A percentile compares a stretch with the other conserved stretches of the same genome.
phyloP scores from a whole-genome alignment of 1,284 basidiomycete genomes.

The Ceratobasidium sp. region DNA sequence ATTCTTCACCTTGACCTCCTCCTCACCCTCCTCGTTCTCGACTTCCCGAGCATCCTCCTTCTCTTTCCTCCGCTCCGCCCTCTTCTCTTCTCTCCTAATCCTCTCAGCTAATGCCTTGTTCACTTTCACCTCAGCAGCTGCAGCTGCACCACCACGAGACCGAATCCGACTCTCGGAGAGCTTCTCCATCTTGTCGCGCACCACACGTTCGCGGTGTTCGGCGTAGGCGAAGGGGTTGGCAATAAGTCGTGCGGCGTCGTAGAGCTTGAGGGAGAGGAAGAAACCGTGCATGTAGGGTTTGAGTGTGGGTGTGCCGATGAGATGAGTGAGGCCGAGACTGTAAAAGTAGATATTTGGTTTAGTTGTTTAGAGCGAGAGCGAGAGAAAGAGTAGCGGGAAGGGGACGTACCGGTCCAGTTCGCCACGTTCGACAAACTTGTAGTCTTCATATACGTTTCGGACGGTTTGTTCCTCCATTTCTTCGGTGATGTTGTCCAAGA shows the following conservation, averaged over 20 bases:
- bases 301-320: slow-evolving; percentile 92
- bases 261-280: slow-evolving; percentile 94
- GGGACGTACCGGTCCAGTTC: slow-evolving; percentile 83
- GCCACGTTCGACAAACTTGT: slow-evolving; percentile 92
- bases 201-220: slow-evolving; percentile 89
- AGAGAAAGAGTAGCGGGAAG: background rate
- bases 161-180: slow-evolving; percentile 94
- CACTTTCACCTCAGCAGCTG: slow-evolving; percentile 82
- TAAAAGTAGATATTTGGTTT: slow-evolving; percentile 35
- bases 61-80: slow-evolving; percentile 66
- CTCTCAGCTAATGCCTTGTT: slow-evolving; percentile 94
- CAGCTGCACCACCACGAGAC: slow-evolving; percentile 64
- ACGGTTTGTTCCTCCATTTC: slow-evolving; percentile 90
- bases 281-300: slow-evolving; percentile 99
- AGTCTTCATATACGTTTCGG: slow-evolving; percentile 91
- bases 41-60: slow-evolving; percentile 45
- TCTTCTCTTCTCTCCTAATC: slow-evolving; percentile 74
- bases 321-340: slow-evolving; percentile 91
- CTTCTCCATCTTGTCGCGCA: slow-evolving; percentile 91
- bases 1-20: slow-evolving; percentile 55
- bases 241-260: slow-evolving; percentile 94
- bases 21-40: slow-evolving; percentile 50
- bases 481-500: slow-evolving; percentile 98
- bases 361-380: background rate
- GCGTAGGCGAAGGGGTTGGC: slow-evolving; percentile 96